Conservation (phyloP, 306 rosid species). For the Vachellia pachyceras region DNA sequence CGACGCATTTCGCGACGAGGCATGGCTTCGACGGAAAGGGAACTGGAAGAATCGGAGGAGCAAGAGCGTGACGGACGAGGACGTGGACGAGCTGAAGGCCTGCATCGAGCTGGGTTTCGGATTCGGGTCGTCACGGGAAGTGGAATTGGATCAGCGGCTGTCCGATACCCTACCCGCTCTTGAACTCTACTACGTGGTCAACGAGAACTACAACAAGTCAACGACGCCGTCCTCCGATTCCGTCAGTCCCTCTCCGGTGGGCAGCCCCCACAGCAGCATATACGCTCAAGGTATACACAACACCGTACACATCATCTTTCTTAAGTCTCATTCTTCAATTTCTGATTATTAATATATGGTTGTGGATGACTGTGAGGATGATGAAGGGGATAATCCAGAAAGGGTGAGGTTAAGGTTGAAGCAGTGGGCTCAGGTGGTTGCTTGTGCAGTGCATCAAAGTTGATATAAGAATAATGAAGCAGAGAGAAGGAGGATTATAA, state of each 20-base stretch:
- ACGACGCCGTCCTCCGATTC: conserved; percentile 58
- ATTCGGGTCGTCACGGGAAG: conserved; percentile 66
- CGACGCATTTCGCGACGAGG: conserved; percentile 78
- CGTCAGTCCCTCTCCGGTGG: conserved; percentile 62
- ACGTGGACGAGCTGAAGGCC: conserved; percentile 88
- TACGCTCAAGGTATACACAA: conserved; percentile 67
- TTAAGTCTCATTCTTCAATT: neutral
- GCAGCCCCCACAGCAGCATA: conserved; percentile 69
- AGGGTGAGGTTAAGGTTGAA: conserved; percentile 81
- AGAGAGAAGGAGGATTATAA: neutral
- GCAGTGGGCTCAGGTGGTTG: conserved; percentile 99
- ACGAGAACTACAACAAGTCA: conserved; percentile 63
- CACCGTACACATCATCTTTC: neutral
- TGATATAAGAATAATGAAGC: conserved; percentile 24
- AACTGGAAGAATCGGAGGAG: conserved; percentile 70
- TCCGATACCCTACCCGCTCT: conserved; percentile 87
- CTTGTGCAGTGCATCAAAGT: conserved; percentile 85
- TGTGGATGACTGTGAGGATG: neutral
- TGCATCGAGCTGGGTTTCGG: conserved; percentile 94
- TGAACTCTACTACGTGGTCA: conserved; percentile 79
- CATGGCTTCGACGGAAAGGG: conserved; percentile 84
- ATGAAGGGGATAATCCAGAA: conserved; percentile 80
- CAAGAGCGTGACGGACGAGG: conserved; percentile 92
- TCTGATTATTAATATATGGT: neutral
- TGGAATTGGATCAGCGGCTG: conserved; percentile 57